Percentiles rank a stretch among this genome's conserved stretches.
These are phyloP conservation scores for Candida tallmaniae DNA, from an alignment of 805 yeast genomes.

Conservation along the genomic window DNA sequence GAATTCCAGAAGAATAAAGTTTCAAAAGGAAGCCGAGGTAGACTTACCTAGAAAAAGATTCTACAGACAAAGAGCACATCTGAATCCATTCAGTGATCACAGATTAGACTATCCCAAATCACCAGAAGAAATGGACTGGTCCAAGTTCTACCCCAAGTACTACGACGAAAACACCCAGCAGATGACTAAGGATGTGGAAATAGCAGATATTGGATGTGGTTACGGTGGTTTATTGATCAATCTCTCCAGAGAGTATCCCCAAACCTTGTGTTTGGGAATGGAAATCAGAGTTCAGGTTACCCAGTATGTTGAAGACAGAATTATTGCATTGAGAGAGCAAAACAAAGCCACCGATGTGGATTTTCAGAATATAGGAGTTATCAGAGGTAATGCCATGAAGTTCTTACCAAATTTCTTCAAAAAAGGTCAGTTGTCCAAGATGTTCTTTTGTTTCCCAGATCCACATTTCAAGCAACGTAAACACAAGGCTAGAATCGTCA, in stretches of 20 bases:
- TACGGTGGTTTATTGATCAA: slow-evolving; percentile 88
- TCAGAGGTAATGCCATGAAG: slow-evolving; percentile 97
- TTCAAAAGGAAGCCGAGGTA: slow-evolving; percentile 24
- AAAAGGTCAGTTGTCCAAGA: slow-evolving; percentile 77
- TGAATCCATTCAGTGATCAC: slow-evolving; percentile 96
- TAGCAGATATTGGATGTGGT: slow-evolving; percentile 97
- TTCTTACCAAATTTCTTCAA: slow-evolving; percentile 90
- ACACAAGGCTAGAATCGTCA: slow-evolving; percentile 94
- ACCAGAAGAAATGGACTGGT: slow-evolving; percentile 89
- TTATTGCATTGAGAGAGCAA: slow-evolving; percentile 77
- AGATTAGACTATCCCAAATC: slow-evolving; percentile 78
- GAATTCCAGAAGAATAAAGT: slow-evolving; percentile 39
- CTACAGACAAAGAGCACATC: slow-evolving; percentile 96
- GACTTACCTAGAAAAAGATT: slow-evolving; percentile 79
- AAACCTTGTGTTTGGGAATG: slow-evolving; percentile 82
- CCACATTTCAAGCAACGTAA: slow-evolving; percentile 97
- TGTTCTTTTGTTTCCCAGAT: slow-evolving; percentile 99
- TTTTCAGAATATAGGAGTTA: slow-evolving; percentile 82
- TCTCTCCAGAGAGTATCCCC: slow-evolving; percentile 72
- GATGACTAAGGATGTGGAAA: slow-evolving; percentile 58
- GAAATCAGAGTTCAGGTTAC: slow-evolving; percentile 98
- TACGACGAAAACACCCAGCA: slow-evolving; percentile 36
- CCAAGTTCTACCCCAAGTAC: slow-evolving; percentile 62
- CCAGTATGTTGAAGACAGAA: slow-evolving; percentile 92
- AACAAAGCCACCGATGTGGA: slow-evolving; percentile 28